Evolutionary conservation across 768 basidiomycete genomes (phyloP), one percentile per base, ranked within the genome.

Genomic region (Epithele typhae): DNA sequence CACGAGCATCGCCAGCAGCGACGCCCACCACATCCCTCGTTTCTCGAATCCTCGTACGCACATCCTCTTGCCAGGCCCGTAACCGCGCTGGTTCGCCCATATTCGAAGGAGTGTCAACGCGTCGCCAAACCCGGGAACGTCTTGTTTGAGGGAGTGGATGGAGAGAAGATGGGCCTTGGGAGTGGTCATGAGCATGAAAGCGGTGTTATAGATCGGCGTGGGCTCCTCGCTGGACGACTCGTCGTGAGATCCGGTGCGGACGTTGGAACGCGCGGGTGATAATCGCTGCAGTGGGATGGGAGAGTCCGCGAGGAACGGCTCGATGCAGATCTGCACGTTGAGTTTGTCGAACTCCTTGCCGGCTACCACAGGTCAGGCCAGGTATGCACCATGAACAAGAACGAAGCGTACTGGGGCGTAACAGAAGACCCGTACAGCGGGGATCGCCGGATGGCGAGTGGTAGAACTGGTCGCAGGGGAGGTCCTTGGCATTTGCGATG

Each of bases 81-180:
- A 92, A 0, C 92, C 92, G 34, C 93, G 74, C 56, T 93, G 87
- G 40, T 83, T 81, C 1, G 89, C 90, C 96, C 96, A 99, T 14
- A 94, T 77, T 9, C 91, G 78, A 14, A 97, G 77, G 1, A 97
- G 72, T 0, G 85, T 73, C 8, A 92, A 62, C 0, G 90, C 90
- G 41, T 93, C 84, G 1, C 66, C 63, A 62, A 90, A 92, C 0
- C 82, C 74, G 0, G 85, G 74, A 9, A 68, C 65, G 9, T 68
- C 58, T 21, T 78, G 66, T 10, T 76, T 68, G 34, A 84, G 54
- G 1, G 67, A 54, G 54, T 78, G 69, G 18, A 74, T 61, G 25
- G 65, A 62, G n/a, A 76, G 64, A 15, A 79, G 65, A 43, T 75
- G 70, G 2, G 66, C 70, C 37, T 78, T 74, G 24, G 78, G 70